Conservation (phyloP, 768 basidiomycete genomes). For the Leccinum arenicola region DNA sequence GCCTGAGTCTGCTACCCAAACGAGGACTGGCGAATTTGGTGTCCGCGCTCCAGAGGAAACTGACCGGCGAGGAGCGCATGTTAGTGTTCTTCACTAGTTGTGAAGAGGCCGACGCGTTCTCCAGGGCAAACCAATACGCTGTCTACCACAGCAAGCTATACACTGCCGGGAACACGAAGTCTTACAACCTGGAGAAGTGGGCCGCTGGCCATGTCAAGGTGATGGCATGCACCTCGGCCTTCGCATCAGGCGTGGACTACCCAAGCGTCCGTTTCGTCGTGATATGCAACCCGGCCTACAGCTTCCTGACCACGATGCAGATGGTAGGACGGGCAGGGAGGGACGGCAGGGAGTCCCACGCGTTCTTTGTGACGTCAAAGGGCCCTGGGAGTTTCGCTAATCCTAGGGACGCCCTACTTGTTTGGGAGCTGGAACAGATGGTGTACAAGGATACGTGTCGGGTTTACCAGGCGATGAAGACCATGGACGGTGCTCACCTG, state of each 20-base stretch:
- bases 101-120: neutral
- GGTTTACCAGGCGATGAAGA: neutral
- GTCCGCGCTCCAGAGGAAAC: neutral
- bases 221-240: slow-evolving; percentile 9
- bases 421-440: neutral
- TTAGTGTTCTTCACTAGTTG: neutral
- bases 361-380: neutral
- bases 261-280: slow-evolving; percentile 1
- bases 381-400: neutral
- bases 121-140: neutral
- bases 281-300: neutral
- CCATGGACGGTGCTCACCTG: neutral
- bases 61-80: neutral
- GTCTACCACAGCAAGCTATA: neutral
- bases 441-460: neutral
- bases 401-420: no score
- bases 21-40: neutral
- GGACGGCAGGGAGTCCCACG: slow-evolving; percentile 4
- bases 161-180: neutral
- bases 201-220: neutral
- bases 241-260: slow-evolving; percentile 7
- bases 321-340: slow-evolving; percentile 9
- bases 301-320: neutral
- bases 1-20: no score
- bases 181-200: slow-evolving; percentile 4